A percentile compares a stretch with the other conserved stretches of the same genome.
phyloP scores from a whole-genome alignment of 129 eudicot genomes.

The Lactuca sativa region DNA sequence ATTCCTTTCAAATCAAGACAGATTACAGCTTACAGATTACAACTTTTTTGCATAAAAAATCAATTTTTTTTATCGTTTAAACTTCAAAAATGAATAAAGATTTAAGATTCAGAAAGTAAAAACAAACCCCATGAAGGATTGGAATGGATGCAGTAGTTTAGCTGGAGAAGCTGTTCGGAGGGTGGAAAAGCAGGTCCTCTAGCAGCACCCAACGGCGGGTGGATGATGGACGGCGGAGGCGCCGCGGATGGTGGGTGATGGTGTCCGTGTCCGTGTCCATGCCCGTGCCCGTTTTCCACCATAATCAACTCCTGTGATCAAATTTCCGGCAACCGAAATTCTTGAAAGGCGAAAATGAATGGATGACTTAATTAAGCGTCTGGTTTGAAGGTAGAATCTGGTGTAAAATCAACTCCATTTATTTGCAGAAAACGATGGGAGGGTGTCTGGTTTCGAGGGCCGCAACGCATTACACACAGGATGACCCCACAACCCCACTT shows the following conservation, averaged over 20 bases:
- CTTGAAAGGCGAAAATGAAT: conserved; percentile 15
- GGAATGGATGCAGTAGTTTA: conserved; percentile 97
- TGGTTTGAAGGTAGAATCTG: conserved; percentile 12
- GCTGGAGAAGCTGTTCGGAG: conserved; percentile 73
- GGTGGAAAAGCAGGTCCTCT: conserved; percentile 83
- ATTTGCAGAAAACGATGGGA: background rate
- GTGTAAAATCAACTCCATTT: background rate
- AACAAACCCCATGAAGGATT: conserved; percentile 92
- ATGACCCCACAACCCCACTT: conserved; percentile 4
- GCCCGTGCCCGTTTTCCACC: conserved; percentile 72
- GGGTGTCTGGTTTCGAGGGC: conserved; percentile 18
- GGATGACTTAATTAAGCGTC: conserved; percentile 19
- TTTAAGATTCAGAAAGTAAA: conserved; percentile 8
- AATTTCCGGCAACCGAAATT: conserved; percentile 15
- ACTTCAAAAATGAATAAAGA: background rate
- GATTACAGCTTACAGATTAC: conserved; percentile 16
- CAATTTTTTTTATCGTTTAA: background rate
- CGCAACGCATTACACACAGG: conserved; percentile 20
- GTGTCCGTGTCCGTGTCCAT: conserved; percentile 38
- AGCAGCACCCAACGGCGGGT: conserved; percentile 67
- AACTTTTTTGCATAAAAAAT: conserved; percentile 12
- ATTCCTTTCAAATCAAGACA: background rate
- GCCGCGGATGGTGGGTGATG: conserved; percentile 38
- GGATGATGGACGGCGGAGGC: conserved; percentile 40
- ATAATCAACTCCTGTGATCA: conserved; percentile 21